Conservation (phyloP, 495 filamentous ascomycete species). For the Viridothelium virens region DNA sequence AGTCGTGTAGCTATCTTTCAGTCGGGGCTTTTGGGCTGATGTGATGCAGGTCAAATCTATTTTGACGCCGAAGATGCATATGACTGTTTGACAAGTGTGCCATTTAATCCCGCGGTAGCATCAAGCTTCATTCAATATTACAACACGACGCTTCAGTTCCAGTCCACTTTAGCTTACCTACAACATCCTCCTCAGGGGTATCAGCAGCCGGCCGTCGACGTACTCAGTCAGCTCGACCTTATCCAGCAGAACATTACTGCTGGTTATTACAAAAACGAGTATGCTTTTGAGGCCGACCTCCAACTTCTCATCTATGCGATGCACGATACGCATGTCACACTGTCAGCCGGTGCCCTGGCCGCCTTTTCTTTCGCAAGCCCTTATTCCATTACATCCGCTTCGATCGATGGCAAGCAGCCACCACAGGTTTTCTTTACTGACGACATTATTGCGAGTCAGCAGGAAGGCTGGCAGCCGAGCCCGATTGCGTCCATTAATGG, state of each 20-base stretch:
- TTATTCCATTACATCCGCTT: slow-evolving; percentile 40
- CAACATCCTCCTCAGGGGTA: slow-evolving; percentile 50
- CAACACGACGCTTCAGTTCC: slow-evolving; percentile 50
- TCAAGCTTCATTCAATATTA: slow-evolving; percentile 47
- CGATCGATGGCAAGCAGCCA: slow-evolving; percentile 41
- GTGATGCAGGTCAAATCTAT: too few species aligned
- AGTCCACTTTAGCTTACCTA: slow-evolving; percentile 48
- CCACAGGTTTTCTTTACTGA: slow-evolving; percentile 42
- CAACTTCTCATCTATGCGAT: slow-evolving; percentile 37
- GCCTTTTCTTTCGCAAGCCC: slow-evolving; percentile 43
- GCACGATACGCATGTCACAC: slow-evolving; percentile 43
- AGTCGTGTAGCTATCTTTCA: too few species aligned
- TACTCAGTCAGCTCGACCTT: slow-evolving; percentile 39
- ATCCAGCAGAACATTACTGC: slow-evolving; percentile 39
- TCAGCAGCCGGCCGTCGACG: slow-evolving; percentile 47
- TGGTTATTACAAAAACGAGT: slow-evolving; percentile 41
- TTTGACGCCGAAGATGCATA: slow-evolving; percentile 31
- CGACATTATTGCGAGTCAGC: slow-evolving; percentile 11
- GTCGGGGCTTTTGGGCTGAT: too few species aligned
- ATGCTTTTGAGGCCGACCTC: slow-evolving; percentile 45
- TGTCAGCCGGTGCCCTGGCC: slow-evolving; percentile 37
- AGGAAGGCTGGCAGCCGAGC: slow-evolving; percentile 1
- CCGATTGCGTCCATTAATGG: slow-evolving; percentile 44
- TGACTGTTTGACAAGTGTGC: slow-evolving; percentile 48
- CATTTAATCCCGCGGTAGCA: slow-evolving; percentile 48